Evolutionary conservation across 2,329 filamentous ascomycete species (phyloP).

Genomic region (Xylaria sp.): DNA sequence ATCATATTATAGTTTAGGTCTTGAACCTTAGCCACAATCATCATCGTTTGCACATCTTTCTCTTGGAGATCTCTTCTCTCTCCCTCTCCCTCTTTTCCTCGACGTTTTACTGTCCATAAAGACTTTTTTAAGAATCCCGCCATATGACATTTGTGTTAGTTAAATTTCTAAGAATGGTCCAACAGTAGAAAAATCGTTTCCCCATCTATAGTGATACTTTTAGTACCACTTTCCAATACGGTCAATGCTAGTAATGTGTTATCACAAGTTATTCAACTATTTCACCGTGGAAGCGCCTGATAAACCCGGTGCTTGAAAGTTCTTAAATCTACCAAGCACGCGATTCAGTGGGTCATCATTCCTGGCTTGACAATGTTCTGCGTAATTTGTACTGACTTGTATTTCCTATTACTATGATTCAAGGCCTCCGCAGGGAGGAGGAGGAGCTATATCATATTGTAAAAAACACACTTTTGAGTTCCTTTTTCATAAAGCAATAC

Average conservation of each 20-base stretch:
- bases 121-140: too few species aligned
- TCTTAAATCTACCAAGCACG: background rate
- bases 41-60: background rate
- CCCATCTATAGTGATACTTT: too few species aligned
- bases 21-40: background rate
- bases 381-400: background rate
- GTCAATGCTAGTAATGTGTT: background rate
- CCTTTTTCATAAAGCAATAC: background rate
- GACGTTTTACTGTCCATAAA: background rate
- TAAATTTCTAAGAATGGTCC: background rate
- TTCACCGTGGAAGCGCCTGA: background rate
- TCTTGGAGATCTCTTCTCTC: background rate
- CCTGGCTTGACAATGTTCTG: too few species aligned
- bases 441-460: background rate
- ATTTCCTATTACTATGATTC: background rate
- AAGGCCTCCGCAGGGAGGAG: background rate
- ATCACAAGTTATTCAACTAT: background rate
- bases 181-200: background rate
- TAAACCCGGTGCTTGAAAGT: background rate
- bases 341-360: background rate
- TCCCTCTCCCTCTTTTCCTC: background rate
- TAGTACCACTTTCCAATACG: too few species aligned
- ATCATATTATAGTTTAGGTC: conserved; percentile 1
- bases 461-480: background rate
- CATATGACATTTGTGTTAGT: too few species aligned